Evolutionary conservation across 345 rosid genomes (phyloP).

Genomic region (Lenwebbia sp.): DNA sequence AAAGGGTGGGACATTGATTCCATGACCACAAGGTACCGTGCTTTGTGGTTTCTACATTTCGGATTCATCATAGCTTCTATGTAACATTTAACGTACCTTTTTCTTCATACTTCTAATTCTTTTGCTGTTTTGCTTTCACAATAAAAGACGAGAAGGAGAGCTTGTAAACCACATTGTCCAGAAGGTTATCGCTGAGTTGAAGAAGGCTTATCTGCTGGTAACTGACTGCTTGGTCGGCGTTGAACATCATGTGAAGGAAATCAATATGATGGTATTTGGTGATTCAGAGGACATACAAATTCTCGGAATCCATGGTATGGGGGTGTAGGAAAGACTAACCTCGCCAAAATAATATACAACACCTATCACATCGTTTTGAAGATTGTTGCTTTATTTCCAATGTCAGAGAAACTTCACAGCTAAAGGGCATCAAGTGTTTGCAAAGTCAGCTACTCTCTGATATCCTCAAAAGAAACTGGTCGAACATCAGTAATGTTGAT

Average conservation of each 20-base stretch:
- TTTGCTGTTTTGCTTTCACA: neutral
- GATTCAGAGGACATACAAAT: too few relatives aligned
- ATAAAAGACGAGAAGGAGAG: neutral
- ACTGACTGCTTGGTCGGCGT: too few relatives aligned
- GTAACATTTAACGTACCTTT: too few relatives aligned
- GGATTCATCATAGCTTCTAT: neutral
- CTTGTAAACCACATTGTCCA: neutral
- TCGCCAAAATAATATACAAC: neutral
- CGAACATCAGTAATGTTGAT: neutral
- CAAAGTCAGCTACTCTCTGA: neutral
- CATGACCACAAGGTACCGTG: neutral
- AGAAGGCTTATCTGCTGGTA: too few relatives aligned
- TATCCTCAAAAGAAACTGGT: neutral
- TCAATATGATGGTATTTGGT: too few relatives aligned
- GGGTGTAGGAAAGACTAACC: too few relatives aligned
- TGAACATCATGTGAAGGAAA: too few relatives aligned
- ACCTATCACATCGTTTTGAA: rapidly evolving
- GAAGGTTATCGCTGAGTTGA: neutral
- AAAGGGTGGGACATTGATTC: neutral
- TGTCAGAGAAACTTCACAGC: neutral
- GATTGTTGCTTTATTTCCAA: neutral
- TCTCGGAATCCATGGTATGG: too few relatives aligned
- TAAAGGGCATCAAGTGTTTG: neutral
- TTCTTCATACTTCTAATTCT: neutral
- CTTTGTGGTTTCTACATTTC: neutral